Evolutionary conservation across 352 stramenopile species (phyloP), one percentile per base, ranked within the genome.

Genomic region (Globisporangium uncinulatum): DNA sequence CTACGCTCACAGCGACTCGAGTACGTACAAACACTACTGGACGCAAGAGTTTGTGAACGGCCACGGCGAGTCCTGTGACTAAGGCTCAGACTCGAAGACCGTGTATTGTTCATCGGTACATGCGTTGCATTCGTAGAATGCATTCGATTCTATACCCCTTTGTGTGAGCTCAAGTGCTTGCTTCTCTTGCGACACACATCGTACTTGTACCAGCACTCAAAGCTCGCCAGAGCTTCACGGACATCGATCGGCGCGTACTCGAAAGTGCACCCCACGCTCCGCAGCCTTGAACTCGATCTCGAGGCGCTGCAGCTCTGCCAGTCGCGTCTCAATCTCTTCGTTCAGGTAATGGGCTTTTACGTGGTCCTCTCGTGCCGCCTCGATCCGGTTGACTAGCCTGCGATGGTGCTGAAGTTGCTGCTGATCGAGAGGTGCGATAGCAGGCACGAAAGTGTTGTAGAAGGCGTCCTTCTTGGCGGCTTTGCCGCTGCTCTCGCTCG

Each of bases 361-460:
- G 0, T 51, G 44, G 7, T 69, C 57, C 13, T 66, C 46, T 5
- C 53, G 51, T 36, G 61, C 48, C 19, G 36, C 31, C 31, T 46
- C 45, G 15, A 39, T 29, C 24, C 24, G 24, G 24, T 29, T 29
- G 24, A 29, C 24, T 29, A 29, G 24, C 24, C 24, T 29, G 24
- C 24, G 24, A 29, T 29, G 24, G 24, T 44, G 39, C 39, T 44
- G 39, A 4, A 44, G 39, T 17, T 29, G 37, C 29, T 31, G 51
- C 32, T 45, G 54, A 29, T 59, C 54, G 9, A 58, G 61, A 7
- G 56, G 56, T 2, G 65, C 70, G 41, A 83, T 73, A 14, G 62
- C 64, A 9, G 82, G 82, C 6, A 92, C 63, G 55, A 92, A 92
- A 6, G 82, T 87, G 44, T 70, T 82, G 63, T 66, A 63, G 58